Percentiles rank a stretch among this genome's conserved stretches.
phyloP scores from a whole-genome alignment of 495 filamentous ascomycete genomes.

The Xylaria grammica region DNA sequence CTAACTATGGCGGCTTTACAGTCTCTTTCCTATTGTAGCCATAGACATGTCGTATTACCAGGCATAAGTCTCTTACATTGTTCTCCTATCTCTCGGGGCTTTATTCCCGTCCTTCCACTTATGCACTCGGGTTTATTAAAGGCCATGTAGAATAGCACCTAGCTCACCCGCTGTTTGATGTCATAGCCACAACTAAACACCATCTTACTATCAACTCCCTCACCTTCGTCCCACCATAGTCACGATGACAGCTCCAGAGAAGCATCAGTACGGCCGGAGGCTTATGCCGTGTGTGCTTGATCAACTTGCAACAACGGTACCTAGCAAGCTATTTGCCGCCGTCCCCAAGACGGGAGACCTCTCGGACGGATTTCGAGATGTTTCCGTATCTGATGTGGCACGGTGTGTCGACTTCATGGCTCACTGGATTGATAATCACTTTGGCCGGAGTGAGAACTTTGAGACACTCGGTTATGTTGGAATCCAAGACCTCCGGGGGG shows the following conservation, averaged over 20 bases:
- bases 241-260: neutral
- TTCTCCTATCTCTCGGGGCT: too few relatives aligned
- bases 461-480: conserved; percentile 50
- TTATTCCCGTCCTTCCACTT: too few relatives aligned
- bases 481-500: conserved; percentile 48
- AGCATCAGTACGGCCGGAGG: conserved; percentile 8
- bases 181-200: neutral
- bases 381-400: conserved; percentile 25
- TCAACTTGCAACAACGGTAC: neutral
- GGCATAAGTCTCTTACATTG: too few relatives aligned
- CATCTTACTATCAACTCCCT: neutral
- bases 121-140: too few relatives aligned
- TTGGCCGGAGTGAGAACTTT: conserved; percentile 36
- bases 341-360: conserved; percentile 37
- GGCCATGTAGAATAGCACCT: too few relatives aligned
- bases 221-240: neutral
- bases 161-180: too few relatives aligned
- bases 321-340: conserved; percentile 6
- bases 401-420: conserved; percentile 36
- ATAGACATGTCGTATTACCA: too few relatives aligned
- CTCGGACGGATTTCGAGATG: conserved; percentile 23
- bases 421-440: conserved; percentile 36
- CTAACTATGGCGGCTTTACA: too few relatives aligned
- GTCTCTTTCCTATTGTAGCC: too few relatives aligned
- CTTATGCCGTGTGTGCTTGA: conserved; percentile 7